These are phyloP conservation scores for Arthonia radiata DNA, from an alignment of 495 filamentous ascomycete genomes.

Conservation along the genomic window DNA sequence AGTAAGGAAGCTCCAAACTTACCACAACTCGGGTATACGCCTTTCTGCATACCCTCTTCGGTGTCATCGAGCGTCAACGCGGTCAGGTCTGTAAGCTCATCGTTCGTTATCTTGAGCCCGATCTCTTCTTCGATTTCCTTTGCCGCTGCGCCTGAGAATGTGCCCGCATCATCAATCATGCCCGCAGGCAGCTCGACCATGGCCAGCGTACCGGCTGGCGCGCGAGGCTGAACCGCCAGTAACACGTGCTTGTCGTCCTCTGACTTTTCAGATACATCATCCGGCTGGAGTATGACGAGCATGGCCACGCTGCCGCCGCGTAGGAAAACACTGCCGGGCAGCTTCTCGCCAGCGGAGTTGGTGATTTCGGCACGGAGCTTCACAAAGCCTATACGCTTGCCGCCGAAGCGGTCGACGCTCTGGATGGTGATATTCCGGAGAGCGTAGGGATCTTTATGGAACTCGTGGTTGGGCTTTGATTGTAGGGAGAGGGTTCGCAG, in stretches of 20 bases:
- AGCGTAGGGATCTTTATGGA: constrained; percentile 42
- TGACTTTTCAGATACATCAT: constrained; percentile 26
- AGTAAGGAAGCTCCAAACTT: no score
- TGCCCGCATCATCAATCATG: constrained; percentile 61
- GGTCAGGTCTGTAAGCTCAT: constrained; percentile 46
- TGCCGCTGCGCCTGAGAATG: constrained; percentile 54
- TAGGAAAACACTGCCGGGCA: constrained; percentile 60
- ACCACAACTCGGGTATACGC: constrained; percentile 50
- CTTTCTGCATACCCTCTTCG: constrained; percentile 25
- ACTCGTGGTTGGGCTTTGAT: constrained; percentile 31
- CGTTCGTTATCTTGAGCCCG: constrained; percentile 24
- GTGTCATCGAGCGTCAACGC: constrained; percentile 19
- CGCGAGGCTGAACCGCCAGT: constrained; percentile 60
- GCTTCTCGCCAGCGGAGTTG: constrained; percentile 33
- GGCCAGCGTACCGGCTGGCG: constrained; percentile 49
- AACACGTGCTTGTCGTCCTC: constrained; percentile 41
- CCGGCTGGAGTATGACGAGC: constrained; percentile 50
- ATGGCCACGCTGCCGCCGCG: constrained; percentile 64
- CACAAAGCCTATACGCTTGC: constrained; percentile 44
- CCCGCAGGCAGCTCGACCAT: constrained; percentile 70
- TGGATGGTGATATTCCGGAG: constrained; percentile 50
- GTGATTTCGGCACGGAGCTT: constrained; percentile 44
- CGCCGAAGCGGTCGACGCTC: constrained; percentile 45
- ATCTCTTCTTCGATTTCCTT: constrained; percentile 69
- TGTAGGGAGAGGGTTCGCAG: constrained; percentile 40